Evolutionary conservation across 2,329 filamentous ascomycete species (phyloP), one percentile per base, ranked within the genome.

Genomic region (Chrysoporthe puriensis): DNA sequence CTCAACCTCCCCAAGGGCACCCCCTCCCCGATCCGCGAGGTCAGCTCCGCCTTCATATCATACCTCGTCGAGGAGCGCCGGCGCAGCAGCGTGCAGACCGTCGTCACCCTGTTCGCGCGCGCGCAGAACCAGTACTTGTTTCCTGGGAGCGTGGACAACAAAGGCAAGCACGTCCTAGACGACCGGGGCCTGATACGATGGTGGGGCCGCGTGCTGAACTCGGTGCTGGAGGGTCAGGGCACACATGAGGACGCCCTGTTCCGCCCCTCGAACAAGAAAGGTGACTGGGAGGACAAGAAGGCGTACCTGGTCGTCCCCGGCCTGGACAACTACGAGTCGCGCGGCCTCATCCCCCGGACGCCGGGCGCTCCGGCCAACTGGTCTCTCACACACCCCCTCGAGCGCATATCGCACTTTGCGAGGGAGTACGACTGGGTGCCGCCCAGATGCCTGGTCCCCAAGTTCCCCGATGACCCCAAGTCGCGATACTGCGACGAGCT

Each of bases 111-210:
- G 3, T 99, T 99, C 76, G 96, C 96, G 0, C 87, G 96, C 69
- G 90, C 96, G 0, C 96, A 98, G 76, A 89, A 91, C 63, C 96
- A 98, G 75, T 99, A 99, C 73, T 86, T 99, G 16, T 99, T 98
- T 76, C 94, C 96, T 0, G 93, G 93, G 0, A 98, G 95, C 74
- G 88, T 94, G 50, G 90, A 97, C 69, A 95, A 97, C 76, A 79
- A 80, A 21, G 87, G 87, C 2, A 99, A 99, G 76, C 96, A 99
- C 80, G 91, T 99, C 0, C 82, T 98, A 9, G 93, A 97, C 73
- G 96, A 99, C 74, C 86, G 94, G 43, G 93, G 92, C 0, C 82
- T 99, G 63, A 92, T 99, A 26, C 93, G 90, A 74, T 99, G 96
- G 96, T 99, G 96, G 96, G 97, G 94, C 75, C 90, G 88, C 18